Evolutionary conservation across 768 basidiomycete species (phyloP), one percentile per base, ranked within the genome.

Genomic region (Boletus sp.): DNA sequence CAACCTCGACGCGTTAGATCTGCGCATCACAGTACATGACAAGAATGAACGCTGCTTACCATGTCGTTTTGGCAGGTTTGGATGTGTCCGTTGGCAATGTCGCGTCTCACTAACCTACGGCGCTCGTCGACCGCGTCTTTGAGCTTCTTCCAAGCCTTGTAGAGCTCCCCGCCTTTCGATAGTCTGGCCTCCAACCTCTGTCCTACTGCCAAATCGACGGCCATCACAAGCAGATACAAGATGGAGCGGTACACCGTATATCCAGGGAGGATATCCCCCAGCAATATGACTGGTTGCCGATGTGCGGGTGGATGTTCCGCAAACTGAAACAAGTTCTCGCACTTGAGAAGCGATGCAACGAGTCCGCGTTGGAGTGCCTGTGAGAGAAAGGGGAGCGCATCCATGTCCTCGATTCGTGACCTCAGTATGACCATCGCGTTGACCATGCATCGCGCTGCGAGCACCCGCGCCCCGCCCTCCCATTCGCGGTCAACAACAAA

Each of bases 201-300:
- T 10, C 7, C 20, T 14, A 52, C 33, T 12, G 51, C 64, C 15
- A 14, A 32, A 45, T 61, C 57, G 15, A 68, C 45, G 4, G 50
- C 57, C 14, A 52, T 35, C 17, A 37, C 35, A 24, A 70, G 37
- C 10, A 47, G 54, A 45, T 58, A 39, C 14, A 72, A 44, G 39
- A 68, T 37, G 17, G 70, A 68, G 15, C 62, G 68, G 42, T 70
- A 70, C 28, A 61, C 50, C 8, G 70, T 68, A 47, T 70, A 70
- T 11, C 58, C 64, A 1, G 60, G 57, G 17, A 70, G 56, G 32
- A 70, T 24, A 1, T 50, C 54, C 15, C 61, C 61, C 3, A 70
- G 56, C 11, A 70, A 37, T 2, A 58, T 2, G 28, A 44, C 42
- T 1, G 50, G 54, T 10, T 63, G 52, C 3, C 50, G 49, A 10